Base-by-base conservation (phyloP, 2,329 filamentous ascomycete species). In the Lachnellula hyalina region DNA sequence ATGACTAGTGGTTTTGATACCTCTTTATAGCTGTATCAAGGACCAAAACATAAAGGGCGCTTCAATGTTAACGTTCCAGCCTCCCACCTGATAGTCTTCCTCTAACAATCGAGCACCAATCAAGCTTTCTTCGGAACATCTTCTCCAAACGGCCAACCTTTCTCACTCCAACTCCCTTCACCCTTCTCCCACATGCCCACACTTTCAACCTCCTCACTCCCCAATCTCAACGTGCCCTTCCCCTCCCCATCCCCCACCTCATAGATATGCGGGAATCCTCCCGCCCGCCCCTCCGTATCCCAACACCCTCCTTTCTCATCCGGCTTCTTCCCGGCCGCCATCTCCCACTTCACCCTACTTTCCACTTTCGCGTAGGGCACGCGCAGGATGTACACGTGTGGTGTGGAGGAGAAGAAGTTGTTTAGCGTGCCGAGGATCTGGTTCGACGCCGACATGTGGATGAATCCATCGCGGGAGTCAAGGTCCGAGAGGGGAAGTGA, bases 211-310 rank as follows among this genome's bases (percentile, higher is more conserved):
- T 67, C 64, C 15, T 62, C 60, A 21, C 53, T 59, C 8, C 65
- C 66, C 19, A 67, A 28, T 40, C 57, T 65, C 48, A 65, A 52
- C 8, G 41, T 44, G 7, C 55, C 57, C n/a, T 36, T 40, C 12
- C 56, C 56, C 21, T 49, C 51, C 6, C 51, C 60, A 1, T 41
- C 53, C 19, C 53, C 61, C 9, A 44, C 41, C 7, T 51, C 52
- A 58, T 67, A 63, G 41, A 68, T 56, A 54, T 68, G 66, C 19
- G 66, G 64, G 49, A 67, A 68, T 2, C 61, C 63, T 0, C 62
- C 62, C 8, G 46, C 53, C 19, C 53, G 50, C 1, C 57, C 61
- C n/a, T 65, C 54, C 6, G 55, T 56, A 57, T 67, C 64, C 66
- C 65, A 67, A 44, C 56, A 56, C 11, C 61, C 59, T 1, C 63